Evolutionary conservation across 805 yeast genomes (phyloP).

Genomic region (Saccharomyces kudriavzevii): DNA sequence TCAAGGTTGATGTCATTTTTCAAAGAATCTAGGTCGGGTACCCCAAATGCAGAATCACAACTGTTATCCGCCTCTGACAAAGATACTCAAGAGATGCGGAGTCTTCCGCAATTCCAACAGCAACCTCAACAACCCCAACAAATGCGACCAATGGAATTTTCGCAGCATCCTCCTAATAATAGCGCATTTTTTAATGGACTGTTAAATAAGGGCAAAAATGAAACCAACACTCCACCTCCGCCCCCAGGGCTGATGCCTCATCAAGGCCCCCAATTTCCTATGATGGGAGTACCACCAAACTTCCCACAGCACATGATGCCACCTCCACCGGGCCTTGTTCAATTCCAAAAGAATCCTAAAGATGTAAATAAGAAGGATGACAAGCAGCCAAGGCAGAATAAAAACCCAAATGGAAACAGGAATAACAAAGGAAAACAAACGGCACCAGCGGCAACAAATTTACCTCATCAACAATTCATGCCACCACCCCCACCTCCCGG

Average conservation of each 20-base stretch:
- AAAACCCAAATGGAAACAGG: not conserved
- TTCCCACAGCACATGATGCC: conserved; percentile 16
- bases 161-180: conserved; percentile 9
- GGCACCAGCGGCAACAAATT: not conserved
- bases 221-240: conserved; percentile 4
- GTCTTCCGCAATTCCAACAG: conserved; percentile 1
- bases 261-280: conserved; percentile 12
- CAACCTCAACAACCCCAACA: not conserved
- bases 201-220: conserved; percentile 22
- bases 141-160: not conserved
- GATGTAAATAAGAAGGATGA: not conserved
- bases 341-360: not conserved
- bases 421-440: not conserved
- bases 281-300: conserved; percentile 8
- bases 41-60: conserved; percentile 3
- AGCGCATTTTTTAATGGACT: conserved; percentile 26
- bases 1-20: conserved; percentile 29
- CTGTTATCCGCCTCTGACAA: not conserved
- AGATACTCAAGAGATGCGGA: not conserved
- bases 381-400: not conserved
- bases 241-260: conserved; percentile 6
- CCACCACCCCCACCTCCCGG: not conserved
- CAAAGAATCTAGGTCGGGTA: conserved; percentile 9
- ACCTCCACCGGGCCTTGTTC: conserved; percentile 6
- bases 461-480: not conserved